phyloP scores from a whole-genome alignment of 306 rosid species.

The Fagus crenata region DNA sequence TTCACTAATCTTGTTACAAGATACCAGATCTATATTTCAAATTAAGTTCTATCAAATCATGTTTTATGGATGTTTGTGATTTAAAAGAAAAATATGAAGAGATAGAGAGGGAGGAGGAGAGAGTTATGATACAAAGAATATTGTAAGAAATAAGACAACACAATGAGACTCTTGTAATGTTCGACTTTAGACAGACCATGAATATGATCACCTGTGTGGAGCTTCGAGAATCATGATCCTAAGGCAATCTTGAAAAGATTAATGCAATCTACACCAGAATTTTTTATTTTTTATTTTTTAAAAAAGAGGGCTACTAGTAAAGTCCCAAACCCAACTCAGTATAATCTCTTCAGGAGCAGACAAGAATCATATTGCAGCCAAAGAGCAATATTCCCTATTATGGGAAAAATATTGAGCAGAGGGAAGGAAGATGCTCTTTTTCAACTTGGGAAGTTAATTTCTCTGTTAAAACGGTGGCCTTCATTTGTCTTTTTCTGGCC shows the following conservation, averaged over 20 bases:
- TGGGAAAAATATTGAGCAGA: neutral
- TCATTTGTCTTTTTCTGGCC: neutral
- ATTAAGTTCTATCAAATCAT: no score
- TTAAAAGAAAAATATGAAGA: neutral
- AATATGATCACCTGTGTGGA: no score
- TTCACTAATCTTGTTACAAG: no score
- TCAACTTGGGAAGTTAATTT: constrained; percentile 4
- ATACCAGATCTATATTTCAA: no score
- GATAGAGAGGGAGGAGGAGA: neutral
- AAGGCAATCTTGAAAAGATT: constrained; percentile 17
- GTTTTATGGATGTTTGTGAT: neutral
- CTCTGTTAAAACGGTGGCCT: neutral
- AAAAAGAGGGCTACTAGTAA: neutral
- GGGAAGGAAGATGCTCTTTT: constrained; percentile 5
- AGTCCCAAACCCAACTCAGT: neutral
- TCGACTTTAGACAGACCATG: neutral
- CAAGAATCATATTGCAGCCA: constrained; percentile 23
- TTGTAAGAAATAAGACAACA: neutral
- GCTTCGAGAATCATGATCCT: constrained; percentile 18
- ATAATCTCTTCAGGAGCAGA: constrained; percentile 17
- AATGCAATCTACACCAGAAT: constrained; percentile 8
- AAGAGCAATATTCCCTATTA: constrained; percentile 3
- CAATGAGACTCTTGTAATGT: neutral
- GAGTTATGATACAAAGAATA: neutral
- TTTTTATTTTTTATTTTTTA: neutral